Evolutionary conservation across 371 early-diverging fungal species (phyloP), one percentile per base, ranked within the genome.

Genomic region (Mortierella sp.): DNA sequence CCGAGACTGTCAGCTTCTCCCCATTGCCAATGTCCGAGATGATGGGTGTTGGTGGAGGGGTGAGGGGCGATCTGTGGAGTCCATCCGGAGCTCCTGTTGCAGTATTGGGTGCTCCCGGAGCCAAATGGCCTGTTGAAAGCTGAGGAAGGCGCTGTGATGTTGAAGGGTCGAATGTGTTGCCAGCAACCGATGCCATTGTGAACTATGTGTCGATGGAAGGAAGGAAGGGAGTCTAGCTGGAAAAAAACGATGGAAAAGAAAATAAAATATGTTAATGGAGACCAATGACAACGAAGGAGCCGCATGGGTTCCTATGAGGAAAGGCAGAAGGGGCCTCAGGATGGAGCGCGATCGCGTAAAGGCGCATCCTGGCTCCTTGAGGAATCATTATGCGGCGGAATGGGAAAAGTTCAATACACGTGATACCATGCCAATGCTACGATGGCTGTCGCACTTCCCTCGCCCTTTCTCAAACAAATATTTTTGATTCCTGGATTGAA

Each of bases 1-100:
- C 91, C 24, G 92, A 86, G 77, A 86, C 79, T 8, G 86, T 86
- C 55, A 79, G 57, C 54, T 77, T 79, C 55, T 72, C 59, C 28
- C 69, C 69, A 46, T 72, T 59, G 21, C n/a, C 48, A 28, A 26
- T 50, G 34, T 72, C 76, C 34, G 48, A 48, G 37, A 73, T 76
- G 69, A 79, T 70, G 26, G 83, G 83, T 54, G 83, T 83, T n/a
- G 79, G 83, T 43, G 83, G 80, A 6, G 82, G 82, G 14, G 81
- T 75, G 48, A 84, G 69, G 37, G 77, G 78, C 10, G 71, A 75
- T 43, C 53, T 70, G 59, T 70, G 53, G 31, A 71, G 71, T 3
- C 46, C 31, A n/a, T 71, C 71, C 6, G 61, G 61, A 16, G 34
- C 34, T 2, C 34, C 61, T 61, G 31, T 16, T 61, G 59, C 6